phyloP scores from a whole-genome alignment of 148 eudicot genomes.

The Salicornia ramosissima region DNA sequence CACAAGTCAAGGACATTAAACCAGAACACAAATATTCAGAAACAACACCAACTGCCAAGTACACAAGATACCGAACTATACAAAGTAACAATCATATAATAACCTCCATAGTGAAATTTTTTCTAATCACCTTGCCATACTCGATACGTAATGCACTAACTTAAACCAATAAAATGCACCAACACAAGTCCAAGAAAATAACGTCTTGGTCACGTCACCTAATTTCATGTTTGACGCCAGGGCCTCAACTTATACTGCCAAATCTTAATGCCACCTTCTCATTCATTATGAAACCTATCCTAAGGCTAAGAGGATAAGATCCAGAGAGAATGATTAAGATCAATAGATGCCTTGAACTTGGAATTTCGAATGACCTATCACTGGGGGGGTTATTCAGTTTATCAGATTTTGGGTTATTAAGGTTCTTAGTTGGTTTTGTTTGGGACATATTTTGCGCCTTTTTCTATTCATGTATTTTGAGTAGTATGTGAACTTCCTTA shows the following conservation, averaged over 20 bases:
- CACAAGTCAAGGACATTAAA: conserved; percentile 27
- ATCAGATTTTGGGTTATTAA: not conserved
- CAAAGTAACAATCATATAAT: not conserved
- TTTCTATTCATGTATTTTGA: not conserved
- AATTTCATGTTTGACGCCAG: not conserved
- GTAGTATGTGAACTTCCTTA: not conserved
- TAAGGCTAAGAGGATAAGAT: no score
- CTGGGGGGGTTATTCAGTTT: not conserved
- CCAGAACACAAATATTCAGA: not conserved
- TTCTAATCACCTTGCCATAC: no score
- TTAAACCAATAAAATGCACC: not conserved
- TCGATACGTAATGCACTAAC: not conserved
- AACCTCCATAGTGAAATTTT: not conserved
- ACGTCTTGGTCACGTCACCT: not conserved
- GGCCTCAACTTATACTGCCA: not conserved
- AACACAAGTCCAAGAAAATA: not conserved
- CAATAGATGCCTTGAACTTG: not conserved
- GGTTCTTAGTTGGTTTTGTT: not conserved
- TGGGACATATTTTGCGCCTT: not conserved
- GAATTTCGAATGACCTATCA: not conserved
- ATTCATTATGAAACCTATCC: not conserved
- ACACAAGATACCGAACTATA: not conserved
- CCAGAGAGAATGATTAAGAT: not conserved
- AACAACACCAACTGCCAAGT: not conserved
- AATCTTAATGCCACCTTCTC: not conserved